Evolutionary conservation across 1,139 yeast genomes (phyloP).

Genomic region (Yamadazyma mexicana): DNA sequence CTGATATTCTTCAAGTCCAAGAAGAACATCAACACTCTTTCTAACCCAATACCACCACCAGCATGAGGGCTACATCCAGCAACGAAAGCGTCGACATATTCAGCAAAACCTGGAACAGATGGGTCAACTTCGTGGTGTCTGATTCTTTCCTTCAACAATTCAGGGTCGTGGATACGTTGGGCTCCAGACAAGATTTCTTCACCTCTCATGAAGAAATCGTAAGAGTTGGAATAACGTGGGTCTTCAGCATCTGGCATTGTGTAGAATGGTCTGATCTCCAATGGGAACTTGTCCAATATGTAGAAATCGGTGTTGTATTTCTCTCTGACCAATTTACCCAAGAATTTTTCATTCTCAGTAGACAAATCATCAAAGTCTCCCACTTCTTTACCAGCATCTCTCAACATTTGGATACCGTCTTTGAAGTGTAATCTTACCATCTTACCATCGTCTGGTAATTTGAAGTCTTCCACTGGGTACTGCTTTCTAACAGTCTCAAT

Average conservation of each 20-base stretch:
- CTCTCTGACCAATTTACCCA: slow-evolving; percentile 90
- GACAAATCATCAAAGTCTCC: slow-evolving; percentile 87
- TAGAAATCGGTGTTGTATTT: slow-evolving; percentile 96
- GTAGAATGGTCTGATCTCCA: slow-evolving; percentile 95
- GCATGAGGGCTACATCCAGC: slow-evolving; percentile 99
- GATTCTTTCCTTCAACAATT: slow-evolving; percentile 78
- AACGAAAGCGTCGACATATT: slow-evolving; percentile 87
- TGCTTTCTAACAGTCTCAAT: slow-evolving; percentile 90
- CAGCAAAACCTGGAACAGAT: slow-evolving; percentile 74
- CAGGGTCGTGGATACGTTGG: slow-evolving; percentile 96
- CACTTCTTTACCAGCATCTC: slow-evolving; percentile 79
- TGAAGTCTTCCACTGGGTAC: slow-evolving; percentile 96
- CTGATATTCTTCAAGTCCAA: slow-evolving; percentile 95
- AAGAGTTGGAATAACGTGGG: slow-evolving; percentile 88
- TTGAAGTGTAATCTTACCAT: slow-evolving; percentile 89
- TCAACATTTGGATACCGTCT: slow-evolving; percentile 85
- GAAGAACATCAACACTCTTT: slow-evolving; percentile 98
- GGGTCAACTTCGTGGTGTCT: slow-evolving; percentile 81
- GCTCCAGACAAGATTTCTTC: slow-evolving; percentile 99
- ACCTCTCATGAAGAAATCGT: slow-evolving; percentile 99
- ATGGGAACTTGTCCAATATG: slow-evolving; percentile 96
- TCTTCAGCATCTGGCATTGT: slow-evolving; percentile 98
- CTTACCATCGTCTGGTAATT: slow-evolving; percentile 83
- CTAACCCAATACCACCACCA: slow-evolving; percentile 99
- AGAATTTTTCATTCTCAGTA: slow-evolving; percentile 90